Evolutionary conservation across 768 basidiomycete genomes (phyloP), one percentile per base, ranked within the genome.

Genomic region (Podaxis sp.): DNA sequence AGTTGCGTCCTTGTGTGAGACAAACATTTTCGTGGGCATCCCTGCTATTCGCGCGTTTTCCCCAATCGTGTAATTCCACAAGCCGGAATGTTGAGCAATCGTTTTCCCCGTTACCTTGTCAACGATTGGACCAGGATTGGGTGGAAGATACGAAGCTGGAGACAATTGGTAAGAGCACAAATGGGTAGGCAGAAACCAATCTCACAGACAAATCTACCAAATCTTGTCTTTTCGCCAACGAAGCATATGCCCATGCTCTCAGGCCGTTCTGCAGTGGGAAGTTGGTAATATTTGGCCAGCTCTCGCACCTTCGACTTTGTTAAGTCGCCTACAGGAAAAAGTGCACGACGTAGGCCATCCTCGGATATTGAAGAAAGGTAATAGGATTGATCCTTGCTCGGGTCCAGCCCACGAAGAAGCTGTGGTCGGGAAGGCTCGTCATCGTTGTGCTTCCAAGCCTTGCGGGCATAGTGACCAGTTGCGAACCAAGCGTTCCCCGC

Each of bases 171-270:
- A 22, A 44, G n/a, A 51, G 3, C 24, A 24, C 26, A 3, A 2
- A 22, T 24, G n/a, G n/a, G 9, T 22, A 62, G 17, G 2, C 38
- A 53, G 4, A 42, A 40, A 59, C 17, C n/a, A 28, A 40, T 57
- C 83, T 65, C 64, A 90, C 93, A 83, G 54, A 96, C 73, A 70
- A 96, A 98, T 8, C 83, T 75, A 28, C 81, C 78, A 67, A 96
- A 96, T 53, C 77, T 82, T 9, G 80, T 79, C 69, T 89, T 86
- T 70, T 95, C 85, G 4, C 95, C 96, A 1, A 99, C 87, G 66
- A 99, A 99, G 70, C 96, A 99, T 17, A 99, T 83, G 0, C 96
- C 96, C 86, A 96, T 95, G 73, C 92, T 95, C 70, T 99, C 96
- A 17, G 80, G 81, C 63, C 93, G 81, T 2, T 83, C 79, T 0